Percentiles rank a stretch among this genome's conserved stretches.
Conservation (phyloP, 148 eudicot genomes). For the Fagopyrum esculentum region DNA sequence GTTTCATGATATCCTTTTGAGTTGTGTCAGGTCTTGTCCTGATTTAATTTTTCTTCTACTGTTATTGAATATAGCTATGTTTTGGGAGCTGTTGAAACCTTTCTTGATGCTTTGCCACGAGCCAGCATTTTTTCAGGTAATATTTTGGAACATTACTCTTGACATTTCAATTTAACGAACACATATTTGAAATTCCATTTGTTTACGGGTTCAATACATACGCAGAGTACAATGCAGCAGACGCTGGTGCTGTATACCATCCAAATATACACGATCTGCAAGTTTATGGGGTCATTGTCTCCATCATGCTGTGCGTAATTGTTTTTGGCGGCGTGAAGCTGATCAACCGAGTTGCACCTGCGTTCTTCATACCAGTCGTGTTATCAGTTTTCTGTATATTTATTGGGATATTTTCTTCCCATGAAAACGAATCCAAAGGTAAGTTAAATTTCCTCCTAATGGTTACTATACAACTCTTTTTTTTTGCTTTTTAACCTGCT, state of each 20-base stretch:
- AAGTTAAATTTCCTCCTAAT: conserved; percentile 12
- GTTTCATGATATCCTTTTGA: not conserved
- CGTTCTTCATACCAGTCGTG: conserved; percentile 86
- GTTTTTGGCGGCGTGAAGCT: conserved; percentile 99
- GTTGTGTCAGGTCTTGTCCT: not conserved
- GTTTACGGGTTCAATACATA: not conserved
- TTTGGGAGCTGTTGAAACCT: conserved; percentile 99
- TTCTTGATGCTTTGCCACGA: conserved; percentile 79
- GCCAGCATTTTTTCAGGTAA: conserved; percentile 89
- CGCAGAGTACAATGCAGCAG: conserved; percentile 77
- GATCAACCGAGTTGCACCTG: conserved; percentile 96
- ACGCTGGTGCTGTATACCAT: conserved; percentile 50
- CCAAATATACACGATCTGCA: conserved; percentile 92
- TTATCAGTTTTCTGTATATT: conserved; percentile 81
- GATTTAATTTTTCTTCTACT: conserved; percentile 1
- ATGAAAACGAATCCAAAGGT: conserved; percentile 62
- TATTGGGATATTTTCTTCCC: conserved; percentile 61
- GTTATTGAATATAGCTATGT: conserved; percentile 61
- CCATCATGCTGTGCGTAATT: conserved; percentile 78
- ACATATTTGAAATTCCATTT: not conserved
- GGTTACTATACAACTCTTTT: not conserved
- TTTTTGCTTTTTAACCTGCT: not conserved
- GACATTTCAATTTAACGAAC: not conserved
- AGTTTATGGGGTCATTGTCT: conserved; percentile 86
- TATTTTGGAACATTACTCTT: not conserved